Evolutionary conservation across 768 basidiomycete species (phyloP).

Genomic region (Russula ochroleuca): DNA sequence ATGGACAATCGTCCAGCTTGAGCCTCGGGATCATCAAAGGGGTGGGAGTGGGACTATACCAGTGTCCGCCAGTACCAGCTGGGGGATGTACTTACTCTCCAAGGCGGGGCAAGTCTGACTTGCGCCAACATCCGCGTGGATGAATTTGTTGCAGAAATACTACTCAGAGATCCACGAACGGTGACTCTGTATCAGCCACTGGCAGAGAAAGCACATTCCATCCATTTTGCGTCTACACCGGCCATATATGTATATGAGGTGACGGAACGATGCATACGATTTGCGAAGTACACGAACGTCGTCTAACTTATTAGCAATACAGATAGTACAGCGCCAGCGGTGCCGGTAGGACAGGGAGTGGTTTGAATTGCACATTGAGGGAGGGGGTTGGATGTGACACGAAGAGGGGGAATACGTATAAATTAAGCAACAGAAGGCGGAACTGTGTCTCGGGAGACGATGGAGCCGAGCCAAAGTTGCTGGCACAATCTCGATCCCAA

Average conservation of each 20-base stretch:
- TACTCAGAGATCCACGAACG: neutral
- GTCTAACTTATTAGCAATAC: constrained; percentile 16
- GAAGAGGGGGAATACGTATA: constrained; percentile 18
- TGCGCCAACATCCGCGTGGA: neutral
- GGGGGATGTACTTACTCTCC: neutral
- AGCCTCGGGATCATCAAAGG: neutral
- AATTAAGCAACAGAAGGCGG: constrained; percentile 18
- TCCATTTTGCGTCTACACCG: neutral
- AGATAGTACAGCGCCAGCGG: constrained; percentile 10
- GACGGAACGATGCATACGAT: neutral
- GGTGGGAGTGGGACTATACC: neutral
- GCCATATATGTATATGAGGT: neutral
- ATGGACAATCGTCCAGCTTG: neutral
- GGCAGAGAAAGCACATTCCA: neutral
- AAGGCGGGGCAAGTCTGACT: neutral
- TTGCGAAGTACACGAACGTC: neutral
- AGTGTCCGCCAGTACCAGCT: neutral
- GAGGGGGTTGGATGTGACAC: neutral
- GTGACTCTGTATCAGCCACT: neutral
- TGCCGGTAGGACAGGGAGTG: neutral
- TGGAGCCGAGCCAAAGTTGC: too few species aligned
- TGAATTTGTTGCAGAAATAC: neutral
- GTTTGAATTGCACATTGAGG: constrained; percentile 8
- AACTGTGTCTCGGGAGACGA: neutral
- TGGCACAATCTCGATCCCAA: neutral